Conservation (phyloP, 2,329 filamentous ascomycete genomes). For the Alternaria brassicae region DNA sequence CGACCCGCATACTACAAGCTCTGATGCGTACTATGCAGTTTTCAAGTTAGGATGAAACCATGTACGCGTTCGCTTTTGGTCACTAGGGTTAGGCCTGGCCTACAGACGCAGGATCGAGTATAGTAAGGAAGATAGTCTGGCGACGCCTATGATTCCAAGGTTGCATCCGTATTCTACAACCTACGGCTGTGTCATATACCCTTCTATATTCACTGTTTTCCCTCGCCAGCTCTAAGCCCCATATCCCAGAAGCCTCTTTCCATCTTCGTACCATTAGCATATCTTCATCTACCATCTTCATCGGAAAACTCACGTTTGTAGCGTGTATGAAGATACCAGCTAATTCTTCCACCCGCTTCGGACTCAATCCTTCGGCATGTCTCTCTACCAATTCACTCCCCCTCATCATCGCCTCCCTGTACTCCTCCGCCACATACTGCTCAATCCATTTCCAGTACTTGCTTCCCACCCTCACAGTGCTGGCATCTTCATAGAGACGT, state of each 20-base stretch:
- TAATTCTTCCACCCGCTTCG: slow-evolving; percentile 78
- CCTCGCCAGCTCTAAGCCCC: slow-evolving; percentile 52
- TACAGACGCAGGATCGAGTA: not conserved
- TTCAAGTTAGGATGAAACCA: not conserved
- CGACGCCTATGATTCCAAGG: not conserved
- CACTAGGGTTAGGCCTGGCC: not conserved
- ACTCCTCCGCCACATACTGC: slow-evolving; percentile 85
- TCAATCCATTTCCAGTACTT: slow-evolving; percentile 90
- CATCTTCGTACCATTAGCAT: slow-evolving; percentile 59
- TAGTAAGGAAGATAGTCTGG: not conserved
- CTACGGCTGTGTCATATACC: not conserved
- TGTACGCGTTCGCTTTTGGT: not conserved
- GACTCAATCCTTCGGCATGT: slow-evolving; percentile 75
- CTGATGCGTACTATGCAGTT: not conserved
- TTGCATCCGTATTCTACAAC: not conserved
- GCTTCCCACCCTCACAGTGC: slow-evolving; percentile 69
- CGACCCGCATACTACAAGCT: slow-evolving; percentile 1
- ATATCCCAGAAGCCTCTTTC: slow-evolving; percentile 80
- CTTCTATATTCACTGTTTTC: not conserved
- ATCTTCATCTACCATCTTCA: not conserved
- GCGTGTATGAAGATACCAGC: slow-evolving; percentile 84
- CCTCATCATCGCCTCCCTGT: slow-evolving; percentile 71
- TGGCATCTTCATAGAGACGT: slow-evolving; percentile 69
- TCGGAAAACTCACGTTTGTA: slow-evolving; percentile 69
- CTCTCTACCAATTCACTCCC: slow-evolving; percentile 78